Conservation (phyloP, 371 early-diverging fungal species). For the Rhizomucor pusillus region DNA sequence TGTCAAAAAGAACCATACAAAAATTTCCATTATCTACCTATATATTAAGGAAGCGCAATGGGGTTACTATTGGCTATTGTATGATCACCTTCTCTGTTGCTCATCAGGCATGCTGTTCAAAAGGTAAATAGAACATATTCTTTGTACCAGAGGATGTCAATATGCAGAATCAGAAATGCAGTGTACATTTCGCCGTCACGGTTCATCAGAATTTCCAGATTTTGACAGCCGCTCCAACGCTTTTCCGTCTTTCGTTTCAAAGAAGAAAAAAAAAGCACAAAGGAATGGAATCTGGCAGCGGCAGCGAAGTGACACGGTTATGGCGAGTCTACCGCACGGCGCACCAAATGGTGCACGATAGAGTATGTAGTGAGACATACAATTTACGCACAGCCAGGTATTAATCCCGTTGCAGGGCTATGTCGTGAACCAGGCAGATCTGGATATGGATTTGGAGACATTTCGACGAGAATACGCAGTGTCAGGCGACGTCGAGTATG, state of each 20-base stretch:
- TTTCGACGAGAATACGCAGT: conserved; percentile 72
- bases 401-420: conserved; percentile 64
- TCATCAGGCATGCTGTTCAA: too few species aligned
- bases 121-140: too few species aligned
- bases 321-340: conserved; percentile 88
- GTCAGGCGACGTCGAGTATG: conserved; percentile 81
- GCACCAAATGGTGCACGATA: conserved; percentile 86
- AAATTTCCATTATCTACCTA: too few species aligned
- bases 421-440: conserved; percentile 75
- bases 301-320: conserved; percentile 67
- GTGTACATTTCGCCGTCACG: too few species aligned
- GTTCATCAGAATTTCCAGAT: too few species aligned
- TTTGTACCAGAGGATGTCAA: too few species aligned
- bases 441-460: conserved; percentile 82
- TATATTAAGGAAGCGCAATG: too few species aligned
- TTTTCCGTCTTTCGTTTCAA: neutral
- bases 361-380: conserved; percentile 45
- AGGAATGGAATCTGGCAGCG: conserved; percentile 53
- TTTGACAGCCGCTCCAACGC: too few species aligned
- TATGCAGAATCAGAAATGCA: too few species aligned
- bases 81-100: too few species aligned
- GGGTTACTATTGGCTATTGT: too few species aligned
- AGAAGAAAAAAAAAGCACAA: neutral
- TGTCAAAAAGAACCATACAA: too few species aligned
- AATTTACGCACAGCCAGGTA: neutral